phyloP scores from a whole-genome alignment of 306 rosid species.

The Trichosanthes truncata region DNA sequence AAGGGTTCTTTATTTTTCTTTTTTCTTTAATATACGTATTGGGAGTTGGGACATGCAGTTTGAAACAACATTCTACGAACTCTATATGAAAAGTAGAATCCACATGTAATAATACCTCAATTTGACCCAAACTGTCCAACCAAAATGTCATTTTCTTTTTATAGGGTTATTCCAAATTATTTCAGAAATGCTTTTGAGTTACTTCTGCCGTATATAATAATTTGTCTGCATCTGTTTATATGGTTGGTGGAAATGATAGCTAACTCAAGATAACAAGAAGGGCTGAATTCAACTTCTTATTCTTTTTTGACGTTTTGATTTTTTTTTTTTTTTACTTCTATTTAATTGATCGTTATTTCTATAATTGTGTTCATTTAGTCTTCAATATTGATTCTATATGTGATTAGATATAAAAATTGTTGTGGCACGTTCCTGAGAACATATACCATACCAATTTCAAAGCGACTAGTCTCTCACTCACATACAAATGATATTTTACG shows the following conservation, averaged over 20 bases:
- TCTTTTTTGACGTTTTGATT: not conserved
- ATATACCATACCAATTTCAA: no score
- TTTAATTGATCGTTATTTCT: no score
- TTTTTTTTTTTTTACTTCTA: not conserved
- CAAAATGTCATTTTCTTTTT: not conserved
- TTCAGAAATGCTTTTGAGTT: not conserved
- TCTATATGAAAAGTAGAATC: not conserved
- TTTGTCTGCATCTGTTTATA: not conserved
- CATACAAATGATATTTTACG: no score
- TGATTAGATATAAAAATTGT: no score
- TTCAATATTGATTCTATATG: no score
- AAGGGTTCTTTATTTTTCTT: not conserved
- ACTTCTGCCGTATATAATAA: not conserved
- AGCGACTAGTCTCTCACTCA: no score
- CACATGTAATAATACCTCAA: constrained; percentile 6
- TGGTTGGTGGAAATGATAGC: not conserved
- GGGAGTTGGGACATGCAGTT: not conserved
- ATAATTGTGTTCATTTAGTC: no score
- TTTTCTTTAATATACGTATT: not conserved
- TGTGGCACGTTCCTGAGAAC: no score
- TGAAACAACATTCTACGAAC: not conserved
- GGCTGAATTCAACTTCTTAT: not conserved
- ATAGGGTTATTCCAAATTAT: not conserved
- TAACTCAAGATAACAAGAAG: not conserved
- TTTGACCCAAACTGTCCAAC: not conserved